phyloP scores from a whole-genome alignment of 345 rosid genomes.

The Nephelium lappaceum region DNA sequence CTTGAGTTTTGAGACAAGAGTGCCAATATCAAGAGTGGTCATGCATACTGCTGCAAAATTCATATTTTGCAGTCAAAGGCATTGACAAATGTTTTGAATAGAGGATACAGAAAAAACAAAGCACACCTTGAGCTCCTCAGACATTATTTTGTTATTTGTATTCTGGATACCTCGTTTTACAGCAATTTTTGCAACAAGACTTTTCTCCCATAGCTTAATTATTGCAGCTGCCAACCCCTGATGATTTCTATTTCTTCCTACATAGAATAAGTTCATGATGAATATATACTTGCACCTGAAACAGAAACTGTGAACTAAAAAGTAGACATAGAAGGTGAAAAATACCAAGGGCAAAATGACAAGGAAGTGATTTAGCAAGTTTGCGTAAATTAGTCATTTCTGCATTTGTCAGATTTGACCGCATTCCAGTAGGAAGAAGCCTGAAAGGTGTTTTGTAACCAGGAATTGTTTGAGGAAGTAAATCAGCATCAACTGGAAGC shows the following conservation, averaged over 20 bases:
- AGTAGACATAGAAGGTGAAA: conserved; percentile 13
- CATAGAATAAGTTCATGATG: conserved; percentile 26
- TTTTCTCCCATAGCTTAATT: conserved; percentile 92
- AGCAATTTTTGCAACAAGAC: conserved; percentile 81
- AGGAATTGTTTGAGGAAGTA: conserved; percentile 77
- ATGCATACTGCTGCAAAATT: not conserved
- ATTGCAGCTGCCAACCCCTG: conserved; percentile 94
- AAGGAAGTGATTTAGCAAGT: conserved; percentile 85
- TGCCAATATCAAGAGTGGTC: not conserved
- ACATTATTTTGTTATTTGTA: conserved; percentile 96
- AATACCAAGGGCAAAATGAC: conserved; percentile 98
- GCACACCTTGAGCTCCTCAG: conserved; percentile 90
- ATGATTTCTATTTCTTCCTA: conserved; percentile 96
- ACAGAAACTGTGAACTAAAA: conserved; percentile 20
- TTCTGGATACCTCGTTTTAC: conserved; percentile 98
- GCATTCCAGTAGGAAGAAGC: conserved; percentile 96
- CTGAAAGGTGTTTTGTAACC: conserved; percentile 95
- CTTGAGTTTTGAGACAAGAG: not conserved
- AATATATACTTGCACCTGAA: conserved; percentile 19
- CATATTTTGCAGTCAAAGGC: conserved; percentile 7
- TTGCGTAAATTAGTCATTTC: conserved; percentile 96
- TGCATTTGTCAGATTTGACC: conserved; percentile 85
- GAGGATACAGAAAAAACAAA: conserved; percentile 6
- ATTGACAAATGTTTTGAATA: not conserved
- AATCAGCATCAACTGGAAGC: conserved; percentile 94